Evolutionary conservation across 345 rosid genomes (phyloP).

Genomic region (Aquilaria sinensis): DNA sequence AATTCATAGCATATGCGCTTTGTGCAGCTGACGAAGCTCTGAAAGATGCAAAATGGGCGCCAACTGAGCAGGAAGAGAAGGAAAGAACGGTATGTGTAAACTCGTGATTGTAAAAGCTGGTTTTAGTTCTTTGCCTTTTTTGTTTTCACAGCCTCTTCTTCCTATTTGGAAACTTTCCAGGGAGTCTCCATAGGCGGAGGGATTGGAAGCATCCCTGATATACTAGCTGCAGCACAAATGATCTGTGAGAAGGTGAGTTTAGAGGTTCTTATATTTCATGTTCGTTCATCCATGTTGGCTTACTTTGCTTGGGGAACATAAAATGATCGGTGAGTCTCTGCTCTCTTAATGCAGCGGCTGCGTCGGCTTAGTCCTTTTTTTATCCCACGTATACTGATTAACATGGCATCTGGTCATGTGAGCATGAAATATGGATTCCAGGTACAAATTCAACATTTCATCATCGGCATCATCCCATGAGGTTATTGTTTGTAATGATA

Average conservation of each 20-base stretch:
- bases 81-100: constrained; percentile 57
- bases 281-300: constrained; percentile 6
- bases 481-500: too few species aligned
- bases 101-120: too few species aligned
- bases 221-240: constrained; percentile 79
- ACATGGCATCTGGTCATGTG: constrained; percentile 97
- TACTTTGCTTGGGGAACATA: constrained; percentile 12
- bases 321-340: constrained; percentile 5
- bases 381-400: constrained; percentile 87
- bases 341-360: constrained; percentile 51
- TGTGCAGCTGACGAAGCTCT: constrained; percentile 95
- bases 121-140: too few species aligned
- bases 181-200: constrained; percentile 98
- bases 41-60: constrained; percentile 80
- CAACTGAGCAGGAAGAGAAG: constrained; percentile 59
- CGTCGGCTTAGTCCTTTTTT: constrained; percentile 94
- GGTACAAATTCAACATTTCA: constrained; percentile 34
- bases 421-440: constrained; percentile 96
- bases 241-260: constrained; percentile 68
- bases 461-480: too few species aligned
- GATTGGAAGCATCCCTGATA: constrained; percentile 85
- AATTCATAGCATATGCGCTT: constrained; percentile 82
- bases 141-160: too few species aligned
- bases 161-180: constrained; percentile 31
- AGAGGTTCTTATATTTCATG: constrained; percentile 7